A percentile compares a stretch with the other conserved stretches of the same genome.
These are phyloP conservation scores for Russula griseocarnosa DNA, from an alignment of 768 basidiomycete genomes.

Conservation along the genomic window DNA sequence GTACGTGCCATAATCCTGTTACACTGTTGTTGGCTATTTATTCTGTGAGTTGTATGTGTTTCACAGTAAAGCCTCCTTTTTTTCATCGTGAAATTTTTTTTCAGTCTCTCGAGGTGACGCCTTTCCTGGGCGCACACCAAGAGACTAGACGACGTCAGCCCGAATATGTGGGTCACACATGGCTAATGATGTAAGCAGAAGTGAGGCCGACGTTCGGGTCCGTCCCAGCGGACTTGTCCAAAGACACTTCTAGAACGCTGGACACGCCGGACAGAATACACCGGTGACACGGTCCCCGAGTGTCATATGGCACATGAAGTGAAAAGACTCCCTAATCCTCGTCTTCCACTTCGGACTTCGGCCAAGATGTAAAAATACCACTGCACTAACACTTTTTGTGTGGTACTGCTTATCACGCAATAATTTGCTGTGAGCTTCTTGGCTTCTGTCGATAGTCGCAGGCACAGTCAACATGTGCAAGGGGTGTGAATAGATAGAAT, in stretches of 20 bases:
- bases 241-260: not conserved
- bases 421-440: not conserved
- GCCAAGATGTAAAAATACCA: too few species aligned
- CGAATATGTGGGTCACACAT: not conserved
- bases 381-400: too few species aligned
- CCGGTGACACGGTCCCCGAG: not conserved
- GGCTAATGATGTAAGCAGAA: not conserved
- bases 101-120: not conserved
- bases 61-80: not conserved
- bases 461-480: too few species aligned
- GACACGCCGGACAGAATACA: not conserved
- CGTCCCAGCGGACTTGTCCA: not conserved
- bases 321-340: not conserved
- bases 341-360: too few species aligned
- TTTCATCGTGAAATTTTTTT: not conserved
- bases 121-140: not conserved
- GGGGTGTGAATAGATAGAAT: too few species aligned
- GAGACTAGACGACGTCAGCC: too few species aligned
- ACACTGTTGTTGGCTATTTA: not conserved
- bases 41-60: not conserved
- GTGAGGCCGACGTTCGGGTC: conserved; percentile 1
- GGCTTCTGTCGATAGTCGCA: not conserved
- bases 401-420: too few species aligned
- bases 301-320: not conserved
- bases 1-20: not conserved